Evolutionary conservation across 352 stramenopile genomes (phyloP).

Genomic region (Phytophthora constricta): DNA sequence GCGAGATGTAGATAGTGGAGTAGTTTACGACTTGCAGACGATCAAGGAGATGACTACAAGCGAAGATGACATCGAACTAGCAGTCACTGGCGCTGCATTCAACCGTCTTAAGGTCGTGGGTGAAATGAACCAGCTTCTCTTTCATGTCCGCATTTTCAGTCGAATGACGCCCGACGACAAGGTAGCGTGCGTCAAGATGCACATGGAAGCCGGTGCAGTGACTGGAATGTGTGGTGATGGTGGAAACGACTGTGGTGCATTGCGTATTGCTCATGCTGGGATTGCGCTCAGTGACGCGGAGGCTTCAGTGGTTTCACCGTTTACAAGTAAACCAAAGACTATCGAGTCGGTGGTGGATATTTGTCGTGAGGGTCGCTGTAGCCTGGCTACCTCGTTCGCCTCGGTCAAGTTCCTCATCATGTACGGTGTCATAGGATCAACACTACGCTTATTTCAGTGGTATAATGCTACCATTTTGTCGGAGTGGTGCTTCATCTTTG

Average conservation of each 20-base stretch:
- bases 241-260: slow-evolving; percentile 81
- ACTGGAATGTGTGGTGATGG: slow-evolving; percentile 61
- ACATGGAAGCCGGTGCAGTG: slow-evolving; percentile 44
- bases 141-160: slow-evolving; percentile 51
- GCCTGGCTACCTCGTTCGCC: slow-evolving; percentile 76
- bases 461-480: slow-evolving; percentile 70
- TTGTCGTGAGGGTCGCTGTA: slow-evolving; percentile 78
- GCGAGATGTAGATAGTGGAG: slow-evolving; percentile 43
- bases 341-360: slow-evolving; percentile 82
- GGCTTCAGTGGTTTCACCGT: slow-evolving; percentile 77
- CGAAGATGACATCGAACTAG: slow-evolving; percentile 38
- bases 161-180: slow-evolving; percentile 54
- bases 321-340: slow-evolving; percentile 82
- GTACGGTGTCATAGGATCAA: slow-evolving; percentile 77
- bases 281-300: slow-evolving; percentile 79
- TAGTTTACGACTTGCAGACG: slow-evolving; percentile 30
- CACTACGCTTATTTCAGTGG: slow-evolving; percentile 66
- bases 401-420: slow-evolving; percentile 88
- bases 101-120: slow-evolving; percentile 36
- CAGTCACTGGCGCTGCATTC: slow-evolving; percentile 45
- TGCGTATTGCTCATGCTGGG: slow-evolving; percentile 78
- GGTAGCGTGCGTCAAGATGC: slow-evolving; percentile 37
- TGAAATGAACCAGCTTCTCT: slow-evolving; percentile 34
- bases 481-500: slow-evolving; percentile 73
- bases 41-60: slow-evolving; percentile 28